These are phyloP conservation scores for Aphanomyces astaci DNA, from an alignment of 352 stramenopile genomes.

Conservation along the genomic window DNA sequence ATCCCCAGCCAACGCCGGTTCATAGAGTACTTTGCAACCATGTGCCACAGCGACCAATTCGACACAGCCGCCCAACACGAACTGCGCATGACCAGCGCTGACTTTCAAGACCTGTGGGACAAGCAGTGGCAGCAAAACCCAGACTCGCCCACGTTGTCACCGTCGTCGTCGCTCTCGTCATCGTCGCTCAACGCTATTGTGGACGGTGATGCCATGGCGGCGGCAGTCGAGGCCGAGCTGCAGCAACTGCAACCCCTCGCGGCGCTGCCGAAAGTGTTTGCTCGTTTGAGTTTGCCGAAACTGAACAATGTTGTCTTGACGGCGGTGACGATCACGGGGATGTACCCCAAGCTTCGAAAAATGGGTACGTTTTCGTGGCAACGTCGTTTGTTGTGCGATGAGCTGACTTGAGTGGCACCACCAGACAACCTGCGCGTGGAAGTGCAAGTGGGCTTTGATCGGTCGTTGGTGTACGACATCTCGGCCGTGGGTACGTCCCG, in stretches of 20 bases:
- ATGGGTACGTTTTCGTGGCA: not conserved
- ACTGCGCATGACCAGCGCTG: not conserved
- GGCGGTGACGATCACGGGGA: not conserved
- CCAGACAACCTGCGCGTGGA: constrained; percentile 1
- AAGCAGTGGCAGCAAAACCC: constrained; percentile 3
- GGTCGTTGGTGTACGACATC: constrained; percentile 6
- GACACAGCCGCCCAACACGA: not conserved
- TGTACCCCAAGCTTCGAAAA: constrained; percentile 10
- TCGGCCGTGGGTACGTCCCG: constrained; percentile 1
- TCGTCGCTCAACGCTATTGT: not conserved
- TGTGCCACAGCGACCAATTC: constrained; percentile 34
- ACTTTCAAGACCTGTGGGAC: constrained; percentile 10
- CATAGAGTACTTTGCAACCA: constrained; percentile 57
- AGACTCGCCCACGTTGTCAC: not conserved
- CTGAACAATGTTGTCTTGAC: not conserved
- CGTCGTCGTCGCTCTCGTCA: not conserved
- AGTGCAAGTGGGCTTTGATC: constrained; percentile 20
- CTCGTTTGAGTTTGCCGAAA: not conserved
- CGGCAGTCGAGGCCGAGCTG: not conserved
- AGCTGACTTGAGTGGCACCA: not conserved
- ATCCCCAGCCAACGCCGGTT: constrained; percentile 76
- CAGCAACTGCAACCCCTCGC: not conserved
- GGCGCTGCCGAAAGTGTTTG: constrained; percentile 15
- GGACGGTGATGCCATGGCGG: not conserved
- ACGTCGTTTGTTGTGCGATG: not conserved